Evolutionary conservation across 495 filamentous ascomycete genomes (phyloP).

Genomic region (Lasiosphaeris hirsuta): DNA sequence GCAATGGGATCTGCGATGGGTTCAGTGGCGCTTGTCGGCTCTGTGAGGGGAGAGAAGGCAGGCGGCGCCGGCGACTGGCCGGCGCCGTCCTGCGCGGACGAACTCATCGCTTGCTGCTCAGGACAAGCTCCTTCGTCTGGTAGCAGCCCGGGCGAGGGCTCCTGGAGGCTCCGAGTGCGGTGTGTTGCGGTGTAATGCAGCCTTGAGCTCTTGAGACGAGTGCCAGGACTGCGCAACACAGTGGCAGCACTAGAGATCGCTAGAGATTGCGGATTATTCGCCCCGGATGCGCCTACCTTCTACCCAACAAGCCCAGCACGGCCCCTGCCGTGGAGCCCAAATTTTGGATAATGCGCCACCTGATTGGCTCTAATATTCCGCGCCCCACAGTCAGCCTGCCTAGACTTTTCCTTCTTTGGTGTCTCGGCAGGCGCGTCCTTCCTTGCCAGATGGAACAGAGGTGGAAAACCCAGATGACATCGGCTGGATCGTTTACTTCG

Average conservation of each 20-base stretch:
- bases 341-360: too few relatives aligned
- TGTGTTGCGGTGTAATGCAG: neutral
- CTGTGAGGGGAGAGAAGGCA: conserved; percentile 34
- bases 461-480: too few relatives aligned
- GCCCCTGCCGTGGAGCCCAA: too few relatives aligned
- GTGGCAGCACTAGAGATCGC: too few relatives aligned
- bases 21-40: conserved; percentile 6
- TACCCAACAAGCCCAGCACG: too few relatives aligned
- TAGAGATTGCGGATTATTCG: too few relatives aligned
- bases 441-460: too few relatives aligned
- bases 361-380: conserved; percentile 1
- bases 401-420: neutral
- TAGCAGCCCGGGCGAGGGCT: conserved; percentile 10
- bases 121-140: conserved; percentile 37
- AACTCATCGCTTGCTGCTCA: conserved; percentile 34
- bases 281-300: too few relatives aligned
- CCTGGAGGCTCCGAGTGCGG: neutral
- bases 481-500: too few relatives aligned
- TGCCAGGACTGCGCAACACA: neutral
- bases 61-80: conserved; percentile 32
- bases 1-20: too few relatives aligned
- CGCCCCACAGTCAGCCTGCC: neutral
- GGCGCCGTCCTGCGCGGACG: conserved; percentile 27
- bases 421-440: neutral
- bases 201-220: neutral